These are phyloP conservation scores for Cornus florida DNA, from an alignment of 148 eudicot species.

Conservation along the genomic window DNA sequence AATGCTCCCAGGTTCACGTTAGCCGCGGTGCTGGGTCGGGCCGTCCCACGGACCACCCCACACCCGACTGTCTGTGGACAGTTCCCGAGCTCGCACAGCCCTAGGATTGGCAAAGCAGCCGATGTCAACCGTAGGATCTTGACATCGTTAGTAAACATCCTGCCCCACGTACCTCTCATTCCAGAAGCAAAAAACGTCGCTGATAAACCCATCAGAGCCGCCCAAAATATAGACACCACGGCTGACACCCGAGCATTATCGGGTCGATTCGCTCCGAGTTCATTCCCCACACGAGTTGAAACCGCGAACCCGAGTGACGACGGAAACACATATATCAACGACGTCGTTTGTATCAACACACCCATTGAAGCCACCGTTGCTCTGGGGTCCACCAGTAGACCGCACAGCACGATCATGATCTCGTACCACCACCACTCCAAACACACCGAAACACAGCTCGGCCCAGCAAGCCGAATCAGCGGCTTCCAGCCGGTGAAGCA, in stretches of 20 bases:
- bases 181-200: conserved; percentile 51
- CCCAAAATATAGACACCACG: conserved; percentile 35
- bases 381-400: conserved; percentile 60
- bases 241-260: conserved; percentile 50
- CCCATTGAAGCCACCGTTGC: conserved; percentile 88
- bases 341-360: conserved; percentile 70
- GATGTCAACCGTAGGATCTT: conserved; percentile 59
- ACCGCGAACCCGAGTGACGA: conserved; percentile 69
- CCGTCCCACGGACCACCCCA: conserved; percentile 74
- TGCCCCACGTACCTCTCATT: conserved; percentile 53
- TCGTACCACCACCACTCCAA: conserved; percentile 98
- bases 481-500: conserved; percentile 73
- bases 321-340: conserved; percentile 76
- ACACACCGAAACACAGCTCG: conserved; percentile 78
- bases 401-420: conserved; percentile 84
- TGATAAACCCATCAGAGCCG: conserved; percentile 49
- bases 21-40: conserved; percentile 67
- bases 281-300: conserved; percentile 76
- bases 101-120: conserved; percentile 57
- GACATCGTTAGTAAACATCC: conserved; percentile 47
- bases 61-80: conserved; percentile 79
- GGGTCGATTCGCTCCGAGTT: conserved; percentile 69
- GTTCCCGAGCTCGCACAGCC: conserved; percentile 80
- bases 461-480: conserved; percentile 56
- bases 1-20: conserved; percentile 66